Base-by-base conservation (phyloP, 1,139 yeast genomes). In the Magnusiomyces clavatus region DNA sequence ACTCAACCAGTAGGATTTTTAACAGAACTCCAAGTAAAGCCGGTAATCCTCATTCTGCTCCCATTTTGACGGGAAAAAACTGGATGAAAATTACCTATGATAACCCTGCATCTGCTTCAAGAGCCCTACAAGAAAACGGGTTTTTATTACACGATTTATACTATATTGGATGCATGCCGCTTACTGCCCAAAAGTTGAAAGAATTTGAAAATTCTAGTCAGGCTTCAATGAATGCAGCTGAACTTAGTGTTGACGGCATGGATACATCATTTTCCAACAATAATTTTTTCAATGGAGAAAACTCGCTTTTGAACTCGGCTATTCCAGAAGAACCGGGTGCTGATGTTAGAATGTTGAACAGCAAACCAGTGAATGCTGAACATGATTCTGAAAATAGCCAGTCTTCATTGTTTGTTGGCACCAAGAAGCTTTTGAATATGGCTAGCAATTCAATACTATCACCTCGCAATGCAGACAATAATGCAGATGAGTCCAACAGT, bases 31-130 rank as follows among this genome's bases (percentile, higher is more conserved):
- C 56, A 19, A 44, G 49, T 37, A 54, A 53, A 16, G 48, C 48
- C 38, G 53, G 38, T 3, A 43, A 45, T 8, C 38, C 51, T 43
- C 67, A 55, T 54, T 52, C 60, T 6, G 49, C 63, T 48, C 95
- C 96, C 0, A 82, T 89, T 14, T 85, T 82, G 65, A 78, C 92
- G 12, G 97, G 97, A 0, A 78, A 80, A 45, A 83, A 88, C 47
- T 92, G 97, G 97, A 81, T 89, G 24, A 86, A 88, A 63, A 67
- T 92, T 51, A 89, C 97, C 0, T 92, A 81, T 66, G 86, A 82
- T 55, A 83, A 82, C 56, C 80, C 86, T 3, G 73, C 82, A 3
- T 77, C 90, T 12, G 96, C 97, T 1, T 69, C 81, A 31, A 82
- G 94, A 52, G 97, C 97, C 0, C 70, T 89, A 44, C 82, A 83